phyloP scores from a whole-genome alignment of 106 monocot genomes.

The Allium fistulosum region DNA sequence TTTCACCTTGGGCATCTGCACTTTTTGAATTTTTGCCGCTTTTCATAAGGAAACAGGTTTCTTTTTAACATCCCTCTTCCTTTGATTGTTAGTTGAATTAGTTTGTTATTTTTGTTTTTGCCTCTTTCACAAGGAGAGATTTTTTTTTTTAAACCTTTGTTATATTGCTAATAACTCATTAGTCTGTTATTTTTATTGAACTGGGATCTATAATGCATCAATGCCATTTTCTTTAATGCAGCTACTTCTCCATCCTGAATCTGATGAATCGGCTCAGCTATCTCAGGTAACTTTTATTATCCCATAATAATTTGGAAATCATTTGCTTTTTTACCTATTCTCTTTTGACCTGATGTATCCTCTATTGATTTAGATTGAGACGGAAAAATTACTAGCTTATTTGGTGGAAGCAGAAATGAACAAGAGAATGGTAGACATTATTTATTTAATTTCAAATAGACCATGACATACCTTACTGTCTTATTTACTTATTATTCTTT shows the following conservation, averaged over 20 bases:
- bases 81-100: neutral
- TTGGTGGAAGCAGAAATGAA: slow-evolving; percentile 51
- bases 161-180: no score
- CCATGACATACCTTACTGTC: no score
- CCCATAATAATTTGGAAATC: neutral
- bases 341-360: neutral
- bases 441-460: neutral
- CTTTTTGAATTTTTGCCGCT: slow-evolving; percentile 84
- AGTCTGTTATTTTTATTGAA: no score
- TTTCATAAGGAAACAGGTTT: slow-evolving; percentile 82
- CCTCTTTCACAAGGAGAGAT: no score
- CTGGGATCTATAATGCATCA: no score
- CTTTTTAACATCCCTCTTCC: neutral
- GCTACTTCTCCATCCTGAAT: slow-evolving; percentile 88
- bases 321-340: neutral
- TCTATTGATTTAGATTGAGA: slow-evolving; percentile 40
- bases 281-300: slow-evolving; percentile 52
- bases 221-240: slow-evolving; percentile 20
- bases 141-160: no score
- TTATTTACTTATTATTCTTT: neutral
- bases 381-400: slow-evolving; percentile 54
- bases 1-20: slow-evolving; percentile 98
- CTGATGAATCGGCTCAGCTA: slow-evolving; percentile 86
- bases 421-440: slow-evolving; percentile 29
- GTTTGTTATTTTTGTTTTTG: no score